Base-by-base conservation (phyloP, 768 basidiomycete species). In the Suillus americanus region DNA sequence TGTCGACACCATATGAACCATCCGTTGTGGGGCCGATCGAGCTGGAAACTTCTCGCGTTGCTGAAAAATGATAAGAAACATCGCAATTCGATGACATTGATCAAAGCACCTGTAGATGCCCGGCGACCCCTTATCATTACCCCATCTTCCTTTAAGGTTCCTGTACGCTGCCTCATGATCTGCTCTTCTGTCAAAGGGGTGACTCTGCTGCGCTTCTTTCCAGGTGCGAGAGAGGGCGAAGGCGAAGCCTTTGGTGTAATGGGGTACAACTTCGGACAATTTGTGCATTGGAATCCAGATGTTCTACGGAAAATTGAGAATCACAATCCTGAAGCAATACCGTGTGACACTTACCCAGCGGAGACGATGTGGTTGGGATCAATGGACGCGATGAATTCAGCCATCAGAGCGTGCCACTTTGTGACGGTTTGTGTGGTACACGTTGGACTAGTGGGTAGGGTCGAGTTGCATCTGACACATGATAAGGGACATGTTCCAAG, bases 1-100 rank as follows among this genome's bases (percentile, higher is more conserved):
- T 85, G 71, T 91, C 89, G 23, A 90, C 86, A 41, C 88, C 88
- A 38, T 78, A 76, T n/a, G 85, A 81, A 1, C 89, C 89, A 71
- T 90, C 85, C 64, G 84, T 86, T 35, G 80, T 79, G 30, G 88
- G 69, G 30, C 85, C 85, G 37, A 83, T 73, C 57, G 78, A 70
- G 55, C 65, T 86, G 84, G 43, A 82, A 80, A 66, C 74, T 79
- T 48, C 82, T 69, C 77, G 81, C 43, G 85, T 82, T 66, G 76
- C 83, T 85, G 69, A 55, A 60, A 46, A 54, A 64, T 35, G 41
- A 41, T 54, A 62, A 66, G 56, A 56, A 62, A 67, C 54, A 37
- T 18, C 1, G 3, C 38, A 63, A 33, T 56, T 60, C 28, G 53
- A 40, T 16, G 5, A 60, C 33, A 60, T 7, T 18, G 60, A 18